A percentile compares a stretch with the other conserved stretches of the same genome.
phyloP scores from a whole-genome alignment of 176 grass and related monocot genomes.

The Leersia perrieri region DNA sequence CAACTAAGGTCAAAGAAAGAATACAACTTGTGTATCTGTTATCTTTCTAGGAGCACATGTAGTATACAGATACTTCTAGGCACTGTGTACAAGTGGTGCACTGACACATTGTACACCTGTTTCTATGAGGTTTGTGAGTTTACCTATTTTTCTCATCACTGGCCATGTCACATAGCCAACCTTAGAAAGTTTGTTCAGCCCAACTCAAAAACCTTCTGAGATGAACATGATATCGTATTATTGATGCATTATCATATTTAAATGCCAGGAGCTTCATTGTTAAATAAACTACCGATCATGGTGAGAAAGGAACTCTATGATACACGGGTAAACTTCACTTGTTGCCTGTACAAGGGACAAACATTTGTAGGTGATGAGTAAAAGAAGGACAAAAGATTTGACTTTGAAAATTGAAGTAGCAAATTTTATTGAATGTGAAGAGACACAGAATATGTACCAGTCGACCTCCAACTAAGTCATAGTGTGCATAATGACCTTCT shows the following conservation, averaged over 20 bases:
- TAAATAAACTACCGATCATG: slow-evolving; percentile 44
- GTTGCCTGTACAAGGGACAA: slow-evolving; percentile 49
- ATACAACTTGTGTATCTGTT: neutral
- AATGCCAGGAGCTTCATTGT: neutral
- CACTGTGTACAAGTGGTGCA: neutral
- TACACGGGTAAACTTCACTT: slow-evolving; percentile 79
- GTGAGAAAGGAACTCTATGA: slow-evolving; percentile 69
- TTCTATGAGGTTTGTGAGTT: neutral
- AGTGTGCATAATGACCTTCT: slow-evolving; percentile 76
- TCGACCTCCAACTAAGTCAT: slow-evolving; percentile 79
- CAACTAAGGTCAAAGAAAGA: neutral
- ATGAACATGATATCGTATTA: slow-evolving; percentile 18
- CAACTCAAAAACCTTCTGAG: slow-evolving; percentile 41
- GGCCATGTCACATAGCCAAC: neutral
- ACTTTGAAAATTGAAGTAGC: neutral
- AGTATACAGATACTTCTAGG: neutral
- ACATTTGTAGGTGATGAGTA: neutral
- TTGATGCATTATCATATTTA: neutral
- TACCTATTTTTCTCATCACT: neutral
- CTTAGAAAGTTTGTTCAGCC: slow-evolving; percentile 17
- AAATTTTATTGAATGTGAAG: neutral
- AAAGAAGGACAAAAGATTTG: neutral
- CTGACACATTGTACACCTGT: neutral
- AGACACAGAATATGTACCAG: slow-evolving; percentile 38
- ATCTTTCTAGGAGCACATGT: neutral